Evolutionary conservation across 441 rosid species (phyloP), one percentile per base, ranked within the genome.

Genomic region (Erysimum pusillum): DNA sequence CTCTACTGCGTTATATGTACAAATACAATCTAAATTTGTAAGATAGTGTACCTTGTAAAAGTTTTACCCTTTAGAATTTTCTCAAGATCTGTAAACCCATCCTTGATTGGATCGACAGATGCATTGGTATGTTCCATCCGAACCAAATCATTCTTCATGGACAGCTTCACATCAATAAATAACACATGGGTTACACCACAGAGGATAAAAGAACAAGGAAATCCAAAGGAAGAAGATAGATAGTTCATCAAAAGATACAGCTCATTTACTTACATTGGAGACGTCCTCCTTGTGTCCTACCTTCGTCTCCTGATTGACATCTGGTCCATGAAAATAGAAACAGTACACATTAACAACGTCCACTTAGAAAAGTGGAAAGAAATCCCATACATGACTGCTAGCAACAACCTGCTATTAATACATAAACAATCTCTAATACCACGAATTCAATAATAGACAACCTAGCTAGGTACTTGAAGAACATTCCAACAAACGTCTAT

Each of bases 61-160:
- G 82, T 74, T 51, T 74, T 69, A 14, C 75, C 75, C 63, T 74
- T 70, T 44, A 79, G 69, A 4, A 79, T 46, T 9, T 74, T 68
- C 73, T 79, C 82, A 63, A 79, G 72, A 46, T 79, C 79, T 35
- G 67, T 58, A 49, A 74, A 69, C 32, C 83, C 88, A 52, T 78
- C 83, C 46, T 65, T 62, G 39, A 65, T 78, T 56, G 78, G 78
- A 57, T 64, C 66, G 57, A 71, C 83, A 69, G 67, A 59, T 32
- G 42, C 80, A 67, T 60, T 60, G 31, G 60, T 41, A 60, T 83
- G 82, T 74, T 69, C 81, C 15, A 61, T 82, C 80, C 60, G 83
- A 71, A 68, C 65, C 71, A 59, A 79, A 39, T 78, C 63, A 73
- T 66, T 86, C 90, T 84, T 80, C 32, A 36, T 54, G 60, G 51